Conservation (phyloP, 2,329 filamentous ascomycete genomes). For the Colletotrichum simmondsii region DNA sequence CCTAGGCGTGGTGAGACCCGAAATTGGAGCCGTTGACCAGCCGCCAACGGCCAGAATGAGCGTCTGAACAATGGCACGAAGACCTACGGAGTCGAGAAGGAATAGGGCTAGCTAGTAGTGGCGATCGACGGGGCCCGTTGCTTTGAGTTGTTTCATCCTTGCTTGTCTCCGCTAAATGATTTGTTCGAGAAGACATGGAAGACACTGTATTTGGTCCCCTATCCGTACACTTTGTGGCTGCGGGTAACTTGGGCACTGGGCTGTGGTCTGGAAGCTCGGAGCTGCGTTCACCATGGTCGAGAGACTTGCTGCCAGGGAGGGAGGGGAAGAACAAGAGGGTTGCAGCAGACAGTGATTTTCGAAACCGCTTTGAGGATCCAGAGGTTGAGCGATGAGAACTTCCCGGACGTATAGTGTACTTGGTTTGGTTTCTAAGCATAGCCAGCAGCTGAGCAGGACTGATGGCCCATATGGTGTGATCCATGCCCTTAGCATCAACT, state of each 20-base stretch:
- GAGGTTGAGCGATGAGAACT: neutral
- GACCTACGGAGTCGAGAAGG: conserved; percentile 3
- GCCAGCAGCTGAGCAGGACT: neutral
- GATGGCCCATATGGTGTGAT: conserved; percentile 3
- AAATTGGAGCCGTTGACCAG: neutral
- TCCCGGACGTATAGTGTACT: neutral
- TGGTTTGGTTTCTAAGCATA: conserved; percentile 25
- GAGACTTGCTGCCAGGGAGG: neutral
- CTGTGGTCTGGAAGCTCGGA: neutral
- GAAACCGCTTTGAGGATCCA: neutral
- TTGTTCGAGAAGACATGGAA: conserved; percentile 31
- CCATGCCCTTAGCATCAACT: conserved; percentile 16
- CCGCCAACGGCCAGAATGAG: neutral
- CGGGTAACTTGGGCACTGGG: too few species aligned
- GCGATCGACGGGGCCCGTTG: conserved; percentile 15
- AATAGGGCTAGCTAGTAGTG: conserved; percentile 14
- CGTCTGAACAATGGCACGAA: too few species aligned
- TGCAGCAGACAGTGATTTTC: conserved; percentile 2
- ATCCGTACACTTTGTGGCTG: neutral
- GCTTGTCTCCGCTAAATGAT: conserved; percentile 10
- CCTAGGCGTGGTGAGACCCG: neutral
- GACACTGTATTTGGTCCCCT: neutral
- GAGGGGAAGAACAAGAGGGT: conserved; percentile 17
- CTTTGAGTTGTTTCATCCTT: conserved; percentile 18
- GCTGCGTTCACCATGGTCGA: neutral